A percentile compares a stretch with the other conserved stretches of the same genome.
Conservation (phyloP, 495 filamentous ascomycete genomes). For the Aeminium ludgeri region DNA sequence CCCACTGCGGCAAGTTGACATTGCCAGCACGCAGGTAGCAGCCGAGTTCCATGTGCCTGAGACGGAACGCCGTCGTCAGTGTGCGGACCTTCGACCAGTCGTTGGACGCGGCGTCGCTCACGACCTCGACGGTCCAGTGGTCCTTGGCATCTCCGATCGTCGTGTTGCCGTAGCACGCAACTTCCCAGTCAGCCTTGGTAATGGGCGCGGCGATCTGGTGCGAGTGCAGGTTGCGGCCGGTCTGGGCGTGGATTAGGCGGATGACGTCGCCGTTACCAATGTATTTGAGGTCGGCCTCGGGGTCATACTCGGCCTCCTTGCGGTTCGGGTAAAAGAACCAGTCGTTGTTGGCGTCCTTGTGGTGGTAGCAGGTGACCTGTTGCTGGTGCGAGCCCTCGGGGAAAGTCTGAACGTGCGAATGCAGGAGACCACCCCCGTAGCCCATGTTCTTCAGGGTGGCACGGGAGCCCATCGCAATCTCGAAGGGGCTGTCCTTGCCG, state of each 20-base stretch:
- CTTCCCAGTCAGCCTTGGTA: constrained; percentile 77
- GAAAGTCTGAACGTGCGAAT: constrained; percentile 92
- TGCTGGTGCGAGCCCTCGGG: constrained; percentile 90
- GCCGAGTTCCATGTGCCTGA: constrained; percentile 66
- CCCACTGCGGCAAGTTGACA: constrained; percentile 94
- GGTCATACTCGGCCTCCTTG: constrained; percentile 50
- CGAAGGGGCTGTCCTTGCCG: constrained; percentile 80
- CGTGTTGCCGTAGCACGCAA: constrained; percentile 88
- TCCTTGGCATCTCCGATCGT: constrained; percentile 98
- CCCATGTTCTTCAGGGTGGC: constrained; percentile 98
- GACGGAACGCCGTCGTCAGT: constrained; percentile 79
- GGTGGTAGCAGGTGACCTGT: constrained; percentile 97
- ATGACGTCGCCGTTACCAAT: constrained; percentile 63
- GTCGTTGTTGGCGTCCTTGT: constrained; percentile 98
- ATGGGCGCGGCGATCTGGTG: constrained; percentile 77
- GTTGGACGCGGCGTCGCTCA: constrained; percentile 69
- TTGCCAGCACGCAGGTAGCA: constrained; percentile 95
- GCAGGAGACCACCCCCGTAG: constrained; percentile 91
- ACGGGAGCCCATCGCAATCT: constrained; percentile 74
- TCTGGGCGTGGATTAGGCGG: constrained; percentile 86
- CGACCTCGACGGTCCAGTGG: constrained; percentile 88
- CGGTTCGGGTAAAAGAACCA: constrained; percentile 98
- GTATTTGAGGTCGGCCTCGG: constrained; percentile 49
- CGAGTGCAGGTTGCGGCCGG: constrained; percentile 90
- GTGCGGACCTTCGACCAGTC: constrained; percentile 80